Base-by-base conservation (phyloP, 345 rosid genomes). In the Bruguiera parviflora region DNA sequence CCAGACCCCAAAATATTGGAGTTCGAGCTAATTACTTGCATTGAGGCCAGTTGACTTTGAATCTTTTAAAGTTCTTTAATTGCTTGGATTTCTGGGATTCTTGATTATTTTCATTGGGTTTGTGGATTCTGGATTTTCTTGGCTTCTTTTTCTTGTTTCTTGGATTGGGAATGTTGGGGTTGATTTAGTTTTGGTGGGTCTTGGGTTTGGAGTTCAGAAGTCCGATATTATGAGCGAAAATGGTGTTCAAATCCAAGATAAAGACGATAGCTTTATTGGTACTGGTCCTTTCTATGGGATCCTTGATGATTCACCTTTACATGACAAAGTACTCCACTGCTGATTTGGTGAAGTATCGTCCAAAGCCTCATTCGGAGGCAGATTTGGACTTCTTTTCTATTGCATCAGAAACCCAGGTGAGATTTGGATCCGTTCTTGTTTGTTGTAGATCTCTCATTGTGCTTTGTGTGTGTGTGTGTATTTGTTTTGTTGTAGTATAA, bases 221-320 rank as follows among this genome's bases (percentile, higher is more conserved):
- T 28, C 18, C 0, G 28, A 25, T 69, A 68, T 33, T 35, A 67
- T 76, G 80, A 71, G 16, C 53, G 69, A 73, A 68, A 81, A 87
- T 96, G 99, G 78, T 81, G 77, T 83, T 87, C 78, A 88, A 85
- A 82, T 88, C 99, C 32, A 92, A 85, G 81, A 89, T 96, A 60
- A 96, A 96, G 77, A 88, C 94, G 97, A 81, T 91, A 68, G 96
- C 92, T 63, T 80, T 96, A 1, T 69, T 89, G 25, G 96, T 91
- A 33, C 71, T 92, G 65, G 73, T 84, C 53, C 75, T 96, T 70
- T 96, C 99, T 22, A 77, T 83, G 63, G 93, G 82, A 77, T 96
- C 98, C 71, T 74, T 96, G 31, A 66, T 96, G 78, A 77, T 85
- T 77, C 99, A 92, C 73, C 90, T 92, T 47, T 89, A 87, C 4